These are phyloP conservation scores for Solanum rostratum DNA, from an alignment of 257 asterid genomes.

Conservation along the genomic window DNA sequence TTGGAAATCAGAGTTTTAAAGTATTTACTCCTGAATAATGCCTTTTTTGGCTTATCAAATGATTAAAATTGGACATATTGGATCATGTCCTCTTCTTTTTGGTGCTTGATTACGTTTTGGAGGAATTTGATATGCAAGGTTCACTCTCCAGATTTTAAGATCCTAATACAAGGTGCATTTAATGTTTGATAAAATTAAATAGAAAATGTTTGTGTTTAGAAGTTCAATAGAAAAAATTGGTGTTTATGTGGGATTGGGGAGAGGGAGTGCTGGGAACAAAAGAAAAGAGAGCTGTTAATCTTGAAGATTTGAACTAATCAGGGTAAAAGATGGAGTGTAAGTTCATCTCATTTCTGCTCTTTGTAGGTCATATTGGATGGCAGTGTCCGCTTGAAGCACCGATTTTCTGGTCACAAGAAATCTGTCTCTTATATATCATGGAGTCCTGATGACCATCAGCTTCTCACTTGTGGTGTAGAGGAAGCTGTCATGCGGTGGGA, in stretches of 20 bases:
- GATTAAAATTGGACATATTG: background rate
- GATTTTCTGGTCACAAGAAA: constrained; percentile 51
- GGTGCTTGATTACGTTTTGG: background rate
- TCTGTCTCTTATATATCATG: constrained; percentile 70
- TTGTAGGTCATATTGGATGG: constrained; percentile 45
- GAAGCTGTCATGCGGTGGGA: constrained; percentile 82
- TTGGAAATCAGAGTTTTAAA: background rate
- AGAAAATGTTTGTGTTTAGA: background rate
- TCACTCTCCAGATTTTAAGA: background rate
- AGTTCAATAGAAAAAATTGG: background rate
- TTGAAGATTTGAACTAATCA: background rate
- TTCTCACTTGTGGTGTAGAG: constrained; percentile 86
- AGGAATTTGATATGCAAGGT: background rate
- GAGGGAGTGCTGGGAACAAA: background rate
- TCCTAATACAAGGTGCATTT: background rate
- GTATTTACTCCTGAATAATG: background rate
- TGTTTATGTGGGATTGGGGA: background rate
- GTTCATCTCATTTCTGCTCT: constrained; percentile 2
- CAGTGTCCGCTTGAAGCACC: constrained; percentile 35
- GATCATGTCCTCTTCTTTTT: background rate
- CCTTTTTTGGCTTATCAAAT: background rate
- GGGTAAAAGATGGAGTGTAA: background rate
- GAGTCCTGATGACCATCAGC: constrained; percentile 71
- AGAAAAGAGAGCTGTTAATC: background rate
- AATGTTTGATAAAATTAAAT: background rate